phyloP scores from a whole-genome alignment of 2,329 filamentous ascomycete genomes.

The Ceratocystis huliohia region DNA sequence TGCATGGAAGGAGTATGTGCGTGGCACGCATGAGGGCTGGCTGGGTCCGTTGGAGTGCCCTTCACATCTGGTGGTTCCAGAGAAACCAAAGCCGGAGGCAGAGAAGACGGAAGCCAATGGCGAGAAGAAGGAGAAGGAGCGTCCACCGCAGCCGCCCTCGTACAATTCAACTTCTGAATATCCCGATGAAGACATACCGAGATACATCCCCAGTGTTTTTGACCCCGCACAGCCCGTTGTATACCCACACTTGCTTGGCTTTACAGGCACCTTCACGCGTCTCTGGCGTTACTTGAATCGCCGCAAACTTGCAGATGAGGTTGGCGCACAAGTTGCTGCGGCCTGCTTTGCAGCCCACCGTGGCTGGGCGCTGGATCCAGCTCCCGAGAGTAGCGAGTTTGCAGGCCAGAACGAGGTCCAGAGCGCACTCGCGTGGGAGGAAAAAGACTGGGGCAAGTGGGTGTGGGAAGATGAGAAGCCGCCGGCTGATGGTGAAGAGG shows the following conservation, averaged over 20 bases:
- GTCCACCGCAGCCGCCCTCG: constrained; percentile 51
- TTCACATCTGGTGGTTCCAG: constrained; percentile 27
- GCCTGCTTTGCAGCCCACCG: constrained; percentile 50
- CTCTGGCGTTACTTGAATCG: constrained; percentile 80
- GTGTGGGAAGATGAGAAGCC: constrained; percentile 46
- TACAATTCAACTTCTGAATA: constrained; percentile 68
- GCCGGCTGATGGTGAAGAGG: constrained; percentile 30
- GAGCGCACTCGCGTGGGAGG: constrained; percentile 53
- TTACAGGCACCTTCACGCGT: constrained; percentile 76
- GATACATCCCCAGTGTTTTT: constrained; percentile 55
- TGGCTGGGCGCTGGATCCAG: constrained; percentile 28
- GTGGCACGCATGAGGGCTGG: constrained; percentile 93
- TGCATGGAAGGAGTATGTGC: constrained; percentile 94
- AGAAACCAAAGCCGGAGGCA: constrained; percentile 23
- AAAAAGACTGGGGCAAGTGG: constrained; percentile 75
- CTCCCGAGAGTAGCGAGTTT: constrained; percentile 22
- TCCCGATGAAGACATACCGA: constrained; percentile 48
- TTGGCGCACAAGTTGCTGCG: constrained; percentile 78
- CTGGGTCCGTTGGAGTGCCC: constrained; percentile 67
- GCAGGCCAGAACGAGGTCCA: constrained; percentile 44
- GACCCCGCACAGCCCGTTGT: constrained; percentile 59
- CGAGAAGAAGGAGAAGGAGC: constrained; percentile 42
- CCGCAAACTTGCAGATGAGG: constrained; percentile 69
- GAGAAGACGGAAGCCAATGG: constrained; percentile 28
- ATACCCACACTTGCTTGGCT: constrained; percentile 84